These are phyloP conservation scores for Magnusiomyces suaveolens DNA, from an alignment of 1,139 yeast genomes.

Conservation along the genomic window DNA sequence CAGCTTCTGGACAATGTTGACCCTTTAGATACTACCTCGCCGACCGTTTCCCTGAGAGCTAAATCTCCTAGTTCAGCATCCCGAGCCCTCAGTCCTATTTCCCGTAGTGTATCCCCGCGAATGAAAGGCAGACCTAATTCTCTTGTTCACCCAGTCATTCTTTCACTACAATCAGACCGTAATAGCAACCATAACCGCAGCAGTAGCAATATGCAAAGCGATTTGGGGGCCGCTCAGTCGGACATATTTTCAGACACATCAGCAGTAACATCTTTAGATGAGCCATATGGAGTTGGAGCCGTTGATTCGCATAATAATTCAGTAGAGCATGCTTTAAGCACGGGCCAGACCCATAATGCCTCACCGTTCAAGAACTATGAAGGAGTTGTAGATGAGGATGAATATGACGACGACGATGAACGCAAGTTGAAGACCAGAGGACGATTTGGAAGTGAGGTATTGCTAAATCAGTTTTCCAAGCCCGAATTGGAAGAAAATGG, in stretches of 20 bases:
- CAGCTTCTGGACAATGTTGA: background rate
- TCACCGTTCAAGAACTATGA: slow-evolving; percentile 3
- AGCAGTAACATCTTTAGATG: slow-evolving; percentile 27
- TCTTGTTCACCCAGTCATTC: background rate
- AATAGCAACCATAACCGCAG: no score
- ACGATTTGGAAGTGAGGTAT: slow-evolving; percentile 26
- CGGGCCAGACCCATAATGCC: slow-evolving; percentile 8
- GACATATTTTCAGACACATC: slow-evolving; percentile 24
- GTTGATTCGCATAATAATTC: slow-evolving; percentile 3
- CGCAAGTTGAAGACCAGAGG: slow-evolving; percentile 19
- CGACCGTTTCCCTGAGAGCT: no score
- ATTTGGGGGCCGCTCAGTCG: background rate
- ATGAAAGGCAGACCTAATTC: background rate
- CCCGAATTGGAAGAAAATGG: background rate
- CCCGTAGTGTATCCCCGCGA: slow-evolving; percentile 47
- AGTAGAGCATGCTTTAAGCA: background rate
- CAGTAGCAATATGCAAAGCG: background rate
- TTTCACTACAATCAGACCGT: background rate
- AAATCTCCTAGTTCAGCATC: background rate
- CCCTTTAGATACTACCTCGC: background rate
- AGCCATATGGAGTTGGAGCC: slow-evolving; percentile 21
- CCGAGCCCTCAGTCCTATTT: slow-evolving; percentile 18
- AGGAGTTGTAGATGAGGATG: slow-evolving; percentile 13
- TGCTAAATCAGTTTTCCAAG: slow-evolving; percentile 16
- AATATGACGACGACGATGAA: slow-evolving; percentile 9